A percentile compares a stretch with the other conserved stretches of the same genome.
Evolutionary conservation across 768 basidiomycete genomes (phyloP).

Genomic region (Boletellus emodensis): DNA sequence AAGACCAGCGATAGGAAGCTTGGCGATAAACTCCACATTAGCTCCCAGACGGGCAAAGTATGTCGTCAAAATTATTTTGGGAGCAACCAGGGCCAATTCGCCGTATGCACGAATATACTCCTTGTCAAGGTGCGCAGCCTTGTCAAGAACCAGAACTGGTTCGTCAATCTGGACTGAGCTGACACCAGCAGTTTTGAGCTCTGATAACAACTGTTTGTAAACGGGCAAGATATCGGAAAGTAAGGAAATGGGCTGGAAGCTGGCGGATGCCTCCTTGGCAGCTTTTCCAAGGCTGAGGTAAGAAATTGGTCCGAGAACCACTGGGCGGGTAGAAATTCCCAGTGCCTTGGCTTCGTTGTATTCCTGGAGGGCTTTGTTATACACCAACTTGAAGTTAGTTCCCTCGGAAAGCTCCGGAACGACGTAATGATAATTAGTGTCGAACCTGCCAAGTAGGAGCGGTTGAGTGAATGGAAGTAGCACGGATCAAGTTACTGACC

Average conservation of each 20-base stretch:
- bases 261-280: constrained; percentile 72
- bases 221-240: constrained; percentile 86
- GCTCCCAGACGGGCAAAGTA: constrained; percentile 96
- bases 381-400: constrained; percentile 91
- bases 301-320: constrained; percentile 92
- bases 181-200: constrained; percentile 90
- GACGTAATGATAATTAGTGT: constrained; percentile 98
- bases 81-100: constrained; percentile 75
- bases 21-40: constrained; percentile 82
- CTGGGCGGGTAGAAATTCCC: constrained; percentile 90
- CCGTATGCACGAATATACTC: constrained; percentile 79
- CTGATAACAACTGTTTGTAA: constrained; percentile 84
- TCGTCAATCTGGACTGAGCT: constrained; percentile 97
- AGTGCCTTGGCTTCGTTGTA: constrained; percentile 91
- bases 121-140: constrained; percentile 68
- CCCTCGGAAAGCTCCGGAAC: constrained; percentile 92
- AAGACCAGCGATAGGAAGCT: constrained; percentile 89
- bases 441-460: constrained; percentile 59
- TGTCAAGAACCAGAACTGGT: constrained; percentile 92
- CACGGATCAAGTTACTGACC: constrained; percentile 48
- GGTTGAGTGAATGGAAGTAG: not conserved
- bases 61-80: constrained; percentile 91
- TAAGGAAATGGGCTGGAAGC: constrained; percentile 89
- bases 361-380: constrained; percentile 93
- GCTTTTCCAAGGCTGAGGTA: constrained; percentile 94